These are phyloP conservation scores for Cornus suecica DNA, from an alignment of 148 eudicot genomes.

Conservation along the genomic window DNA sequence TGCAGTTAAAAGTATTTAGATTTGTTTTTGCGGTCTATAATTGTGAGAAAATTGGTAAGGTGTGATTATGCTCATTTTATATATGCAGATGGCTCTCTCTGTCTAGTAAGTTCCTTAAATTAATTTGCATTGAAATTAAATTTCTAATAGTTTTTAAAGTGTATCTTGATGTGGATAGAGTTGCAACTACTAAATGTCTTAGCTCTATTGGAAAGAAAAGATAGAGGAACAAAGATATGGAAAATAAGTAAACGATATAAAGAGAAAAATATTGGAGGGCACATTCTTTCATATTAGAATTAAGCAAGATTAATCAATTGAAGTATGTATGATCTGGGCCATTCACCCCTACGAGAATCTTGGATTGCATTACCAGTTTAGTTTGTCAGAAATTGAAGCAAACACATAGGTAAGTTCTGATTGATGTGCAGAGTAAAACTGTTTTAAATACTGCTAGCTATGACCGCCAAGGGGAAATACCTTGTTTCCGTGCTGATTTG, in stretches of 20 bases:
- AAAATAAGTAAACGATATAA: neutral
- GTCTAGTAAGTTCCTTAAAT: neutral
- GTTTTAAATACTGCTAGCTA: too few relatives aligned
- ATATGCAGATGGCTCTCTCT: neutral
- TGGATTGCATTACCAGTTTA: too few relatives aligned
- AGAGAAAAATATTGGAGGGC: neutral
- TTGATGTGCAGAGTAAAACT: too few relatives aligned
- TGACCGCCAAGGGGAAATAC: too few relatives aligned
- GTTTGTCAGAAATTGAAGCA: too few relatives aligned
- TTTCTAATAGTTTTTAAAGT: neutral
- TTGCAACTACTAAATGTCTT: neutral
- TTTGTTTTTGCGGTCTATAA: neutral
- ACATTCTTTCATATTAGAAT: neutral
- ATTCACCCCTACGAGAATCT: too few relatives aligned
- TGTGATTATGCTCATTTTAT: neutral
- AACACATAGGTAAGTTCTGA: too few relatives aligned
- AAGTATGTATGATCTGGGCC: too few relatives aligned
- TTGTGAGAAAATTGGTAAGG: neutral
- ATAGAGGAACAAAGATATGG: neutral
- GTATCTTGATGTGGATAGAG: neutral
- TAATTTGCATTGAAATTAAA: neutral
- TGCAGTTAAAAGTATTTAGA: slow-evolving; percentile 1
- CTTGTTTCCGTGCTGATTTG: too few relatives aligned
- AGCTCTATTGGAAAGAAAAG: neutral
- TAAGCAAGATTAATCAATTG: too few relatives aligned